These are phyloP conservation scores for Rutidosis leptorrhynchoides DNA, from an alignment of 129 eudicot species.

Conservation along the genomic window DNA sequence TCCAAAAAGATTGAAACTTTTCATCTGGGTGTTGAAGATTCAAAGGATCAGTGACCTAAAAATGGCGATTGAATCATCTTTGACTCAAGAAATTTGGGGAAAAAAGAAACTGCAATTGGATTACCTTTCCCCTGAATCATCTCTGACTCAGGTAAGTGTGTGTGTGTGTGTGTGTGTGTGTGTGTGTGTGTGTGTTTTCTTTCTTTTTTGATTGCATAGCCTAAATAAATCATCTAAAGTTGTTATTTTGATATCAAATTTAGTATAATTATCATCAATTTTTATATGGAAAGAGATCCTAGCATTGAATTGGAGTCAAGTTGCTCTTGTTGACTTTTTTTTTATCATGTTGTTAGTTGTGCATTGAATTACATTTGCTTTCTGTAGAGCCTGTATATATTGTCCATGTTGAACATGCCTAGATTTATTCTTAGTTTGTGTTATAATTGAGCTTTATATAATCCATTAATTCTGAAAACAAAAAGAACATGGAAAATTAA, in stretches of 20 bases:
- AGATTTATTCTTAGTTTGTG: slow-evolving; percentile 2
- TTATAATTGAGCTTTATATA: background rate
- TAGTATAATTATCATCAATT: too few species aligned
- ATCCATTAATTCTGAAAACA: background rate
- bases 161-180: too few species aligned
- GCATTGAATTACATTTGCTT: background rate
- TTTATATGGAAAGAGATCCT: background rate
- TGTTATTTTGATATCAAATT: background rate
- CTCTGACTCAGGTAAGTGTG: slow-evolving; percentile 31
- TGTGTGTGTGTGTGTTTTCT: slow-evolving; percentile 3
- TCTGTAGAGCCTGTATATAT: background rate
- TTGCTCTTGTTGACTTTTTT: slow-evolving; percentile 25
- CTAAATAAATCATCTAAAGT: background rate
- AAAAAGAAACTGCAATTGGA: slow-evolving; percentile 28
- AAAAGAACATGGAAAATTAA: background rate
- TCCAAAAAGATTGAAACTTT: slow-evolving; percentile 10
- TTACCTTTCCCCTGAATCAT: slow-evolving; percentile 26
- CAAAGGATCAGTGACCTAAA: slow-evolving; percentile 8
- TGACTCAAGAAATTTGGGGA: slow-evolving; percentile 28
- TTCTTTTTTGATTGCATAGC: background rate
- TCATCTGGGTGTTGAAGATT: slow-evolving; percentile 29
- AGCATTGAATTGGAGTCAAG: slow-evolving; percentile 13
- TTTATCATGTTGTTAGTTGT: slow-evolving; percentile 18
- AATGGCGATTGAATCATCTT: slow-evolving; percentile 26
- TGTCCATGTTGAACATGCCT: slow-evolving; percentile 2